Evolutionary conservation across 768 basidiomycete genomes (phyloP).

Genomic region (Suillus brevipes): DNA sequence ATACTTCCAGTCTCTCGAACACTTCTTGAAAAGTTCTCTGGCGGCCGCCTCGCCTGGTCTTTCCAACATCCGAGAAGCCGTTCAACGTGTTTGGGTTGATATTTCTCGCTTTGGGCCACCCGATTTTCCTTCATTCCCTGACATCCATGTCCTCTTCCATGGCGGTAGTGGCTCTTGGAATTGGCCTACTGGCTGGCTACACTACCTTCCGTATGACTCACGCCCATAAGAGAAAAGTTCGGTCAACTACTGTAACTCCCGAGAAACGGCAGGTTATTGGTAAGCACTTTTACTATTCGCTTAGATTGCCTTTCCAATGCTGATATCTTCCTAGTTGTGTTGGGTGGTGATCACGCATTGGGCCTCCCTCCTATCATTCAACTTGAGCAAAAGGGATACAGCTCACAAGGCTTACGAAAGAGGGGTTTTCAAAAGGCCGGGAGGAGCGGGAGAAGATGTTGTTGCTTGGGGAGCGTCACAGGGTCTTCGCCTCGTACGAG

Average conservation of each 20-base stretch:
- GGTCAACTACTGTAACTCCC: conserved; percentile 28
- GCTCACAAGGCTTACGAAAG: conserved; percentile 60
- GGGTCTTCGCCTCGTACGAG: no score
- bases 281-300: conserved; percentile 19
- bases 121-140: conserved; percentile 41
- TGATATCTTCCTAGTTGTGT: conserved; percentile 52
- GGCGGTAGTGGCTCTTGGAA: conserved; percentile 57
- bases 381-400: conserved; percentile 77
- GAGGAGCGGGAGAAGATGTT: conserved; percentile 77
- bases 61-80: conserved; percentile 61
- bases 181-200: conserved; percentile 63
- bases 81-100: conserved; percentile 74
- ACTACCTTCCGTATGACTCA: conserved; percentile 26
- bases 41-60: conserved; percentile 59
- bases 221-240: conserved; percentile 24
- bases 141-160: conserved; percentile 57
- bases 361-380: conserved; percentile 72
- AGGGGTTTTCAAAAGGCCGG: conserved; percentile 65
- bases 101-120: conserved; percentile 77
- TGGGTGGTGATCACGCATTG: conserved; percentile 77
- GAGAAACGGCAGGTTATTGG: conserved; percentile 50
- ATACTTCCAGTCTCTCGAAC: conserved; percentile 65
- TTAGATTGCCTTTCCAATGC: neutral
- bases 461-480: conserved; percentile 62
- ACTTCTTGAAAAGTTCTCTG: conserved; percentile 56